Conservation (phyloP, 176 grass and related monocot genomes). For the Leersia perrieri region DNA sequence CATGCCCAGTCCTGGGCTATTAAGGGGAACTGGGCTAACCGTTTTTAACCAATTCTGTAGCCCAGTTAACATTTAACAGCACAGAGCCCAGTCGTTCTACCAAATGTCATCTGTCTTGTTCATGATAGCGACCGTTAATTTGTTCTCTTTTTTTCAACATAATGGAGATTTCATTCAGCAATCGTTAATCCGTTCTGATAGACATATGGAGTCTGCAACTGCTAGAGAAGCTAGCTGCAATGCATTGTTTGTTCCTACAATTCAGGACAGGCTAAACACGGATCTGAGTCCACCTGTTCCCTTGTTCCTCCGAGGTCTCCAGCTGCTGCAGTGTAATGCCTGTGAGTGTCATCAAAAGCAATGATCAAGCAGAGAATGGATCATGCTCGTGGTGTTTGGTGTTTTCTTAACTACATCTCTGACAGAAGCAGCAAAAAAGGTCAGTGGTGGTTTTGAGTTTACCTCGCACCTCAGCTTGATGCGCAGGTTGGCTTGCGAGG, state of each 20-base stretch:
- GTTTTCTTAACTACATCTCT: not conserved
- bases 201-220: not conserved
- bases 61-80: not conserved
- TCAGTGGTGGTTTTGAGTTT: not conserved
- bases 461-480: constrained; percentile 51
- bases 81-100: not conserved
- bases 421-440: not conserved
- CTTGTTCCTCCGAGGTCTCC: not conserved
- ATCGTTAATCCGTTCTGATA: not conserved
- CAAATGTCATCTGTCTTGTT: not conserved
- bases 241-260: constrained; percentile 6
- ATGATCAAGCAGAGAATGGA: not conserved
- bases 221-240: not conserved
- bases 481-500: constrained; percentile 88
- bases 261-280: constrained; percentile 18
- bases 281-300: not conserved
- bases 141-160: not conserved
- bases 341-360: not conserved
- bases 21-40: not conserved
- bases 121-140: not conserved
- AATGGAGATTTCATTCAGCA: not conserved
- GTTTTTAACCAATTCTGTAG: not conserved
- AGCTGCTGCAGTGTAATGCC: not conserved
- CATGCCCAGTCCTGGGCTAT: not conserved
- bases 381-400: not conserved